phyloP scores from a whole-genome alignment of 2,329 filamentous ascomycete genomes.

The Fusarium sp. region DNA sequence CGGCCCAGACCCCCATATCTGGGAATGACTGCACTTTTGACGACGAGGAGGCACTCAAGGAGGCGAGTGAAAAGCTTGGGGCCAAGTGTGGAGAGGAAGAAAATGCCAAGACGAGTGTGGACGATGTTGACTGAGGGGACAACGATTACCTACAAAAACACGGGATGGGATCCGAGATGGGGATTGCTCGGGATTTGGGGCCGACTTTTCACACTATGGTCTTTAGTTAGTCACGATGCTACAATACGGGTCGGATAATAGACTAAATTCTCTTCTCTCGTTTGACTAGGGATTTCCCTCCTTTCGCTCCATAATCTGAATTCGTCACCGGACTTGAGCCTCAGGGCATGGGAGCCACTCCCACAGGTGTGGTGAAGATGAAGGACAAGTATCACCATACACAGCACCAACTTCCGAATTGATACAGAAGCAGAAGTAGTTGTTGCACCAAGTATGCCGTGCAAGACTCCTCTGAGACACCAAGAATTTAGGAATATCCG shows the following conservation, averaged over 20 bases:
- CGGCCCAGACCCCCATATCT: conserved; percentile 1
- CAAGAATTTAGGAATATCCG: not conserved
- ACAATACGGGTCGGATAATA: not conserved
- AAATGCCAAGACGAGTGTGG: conserved; percentile 47
- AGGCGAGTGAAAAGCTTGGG: conserved; percentile 53
- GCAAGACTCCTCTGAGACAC: not conserved
- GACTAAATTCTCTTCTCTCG: not conserved
- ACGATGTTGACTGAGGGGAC: conserved; percentile 57
- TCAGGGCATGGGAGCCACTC: not conserved
- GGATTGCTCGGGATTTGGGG: not conserved
- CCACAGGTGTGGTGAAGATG: not conserved
- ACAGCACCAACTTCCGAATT: not conserved
- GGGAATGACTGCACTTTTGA: conserved; percentile 44
- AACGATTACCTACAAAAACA: not conserved
- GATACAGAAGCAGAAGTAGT: not conserved
- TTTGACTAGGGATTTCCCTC: not conserved
- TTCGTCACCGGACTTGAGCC: not conserved
- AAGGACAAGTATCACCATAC: not conserved
- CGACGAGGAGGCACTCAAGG: conserved; percentile 52
- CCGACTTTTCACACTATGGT: not conserved
- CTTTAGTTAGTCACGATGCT: not conserved
- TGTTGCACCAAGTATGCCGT: not conserved
- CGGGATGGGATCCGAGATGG: not conserved
- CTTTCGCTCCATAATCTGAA: not conserved
- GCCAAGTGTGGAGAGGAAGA: conserved; percentile 39